These are phyloP conservation scores for Roridomyces roridus DNA, from an alignment of 768 basidiomycete genomes.

Conservation along the genomic window DNA sequence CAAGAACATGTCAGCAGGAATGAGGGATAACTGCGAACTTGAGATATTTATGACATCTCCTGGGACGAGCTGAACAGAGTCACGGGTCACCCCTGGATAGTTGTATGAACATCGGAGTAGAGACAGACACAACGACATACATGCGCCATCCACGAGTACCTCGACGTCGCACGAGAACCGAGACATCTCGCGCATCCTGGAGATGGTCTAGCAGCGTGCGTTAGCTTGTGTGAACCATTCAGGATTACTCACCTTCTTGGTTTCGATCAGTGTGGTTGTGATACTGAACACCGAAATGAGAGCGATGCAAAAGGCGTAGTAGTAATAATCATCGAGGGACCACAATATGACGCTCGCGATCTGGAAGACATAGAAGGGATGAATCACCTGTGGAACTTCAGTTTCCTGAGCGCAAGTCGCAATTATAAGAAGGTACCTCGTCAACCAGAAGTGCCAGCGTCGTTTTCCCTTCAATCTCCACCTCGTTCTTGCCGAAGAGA, in stretches of 20 bases:
- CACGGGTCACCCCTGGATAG: slow-evolving; percentile 65
- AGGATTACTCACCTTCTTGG: slow-evolving; percentile 69
- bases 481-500: slow-evolving; percentile 85
- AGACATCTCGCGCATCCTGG: slow-evolving; percentile 96
- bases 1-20: slow-evolving; percentile 92
- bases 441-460: slow-evolving; percentile 80
- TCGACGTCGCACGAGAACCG: slow-evolving; percentile 81
- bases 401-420: too few relatives aligned
- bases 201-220: slow-evolving; percentile 68
- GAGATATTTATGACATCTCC: slow-evolving; percentile 95
- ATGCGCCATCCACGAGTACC: slow-evolving; percentile 71
- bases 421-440: slow-evolving; percentile 73
- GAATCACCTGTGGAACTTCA: slow-evolving; percentile 71
- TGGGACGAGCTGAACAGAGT: slow-evolving; percentile 84
- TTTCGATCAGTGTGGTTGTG: slow-evolving; percentile 86
- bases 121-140: slow-evolving; percentile 48
- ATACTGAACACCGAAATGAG: slow-evolving; percentile 89
- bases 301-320: slow-evolving; percentile 97
- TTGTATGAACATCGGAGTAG: slow-evolving; percentile 3
- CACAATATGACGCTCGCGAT: slow-evolving; percentile 93
- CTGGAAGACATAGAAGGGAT: slow-evolving; percentile 99
- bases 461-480: slow-evolving; percentile 91
- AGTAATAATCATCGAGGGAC: slow-evolving; percentile 95
- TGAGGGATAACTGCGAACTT: slow-evolving; percentile 66
- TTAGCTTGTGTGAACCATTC: slow-evolving; percentile 14